Percentiles rank a stretch among this genome's conserved stretches.
phyloP scores from a whole-genome alignment of 805 yeast species.

The Candida rishiriensis region DNA sequence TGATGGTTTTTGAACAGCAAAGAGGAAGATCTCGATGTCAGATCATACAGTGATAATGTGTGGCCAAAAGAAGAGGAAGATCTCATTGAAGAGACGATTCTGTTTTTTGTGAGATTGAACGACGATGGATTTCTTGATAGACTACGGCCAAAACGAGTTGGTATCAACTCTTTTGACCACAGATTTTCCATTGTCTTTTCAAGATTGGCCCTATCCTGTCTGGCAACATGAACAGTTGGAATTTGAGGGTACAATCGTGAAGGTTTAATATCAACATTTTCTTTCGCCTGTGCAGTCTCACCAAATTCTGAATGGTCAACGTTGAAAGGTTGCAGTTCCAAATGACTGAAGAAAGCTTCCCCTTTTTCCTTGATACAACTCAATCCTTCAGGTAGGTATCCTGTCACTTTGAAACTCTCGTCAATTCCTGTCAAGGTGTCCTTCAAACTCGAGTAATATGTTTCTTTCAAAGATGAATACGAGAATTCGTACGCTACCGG shows the following conservation, averaged over 20 bases:
- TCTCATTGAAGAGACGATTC: conserved; percentile 10
- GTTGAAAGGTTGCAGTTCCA: neutral
- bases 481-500: conserved; percentile 29
- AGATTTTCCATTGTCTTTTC: conserved; percentile 28
- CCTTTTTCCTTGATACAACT: conserved; percentile 8
- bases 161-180: conserved; percentile 31
- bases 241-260: neutral
- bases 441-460: neutral
- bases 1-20: too few relatives aligned
- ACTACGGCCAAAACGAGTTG: conserved; percentile 7
- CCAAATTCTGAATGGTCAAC: neutral
- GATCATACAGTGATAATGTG: neutral
- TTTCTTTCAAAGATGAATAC: conserved; percentile 19
- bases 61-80: neutral
- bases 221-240: conserved; percentile 6
- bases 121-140: conserved; percentile 17
- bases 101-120: conserved; percentile 14
- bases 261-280: neutral
- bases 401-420: conserved; percentile 12
- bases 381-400: conserved; percentile 13
- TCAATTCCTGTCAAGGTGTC: conserved; percentile 1
- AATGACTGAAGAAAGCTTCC: neutral
- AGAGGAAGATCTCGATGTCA: too few relatives aligned
- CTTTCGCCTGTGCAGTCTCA: neutral
- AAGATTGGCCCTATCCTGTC: conserved; percentile 20